Conservation (phyloP, 495 filamentous ascomycete species). For the Patellaria atrata region DNA sequence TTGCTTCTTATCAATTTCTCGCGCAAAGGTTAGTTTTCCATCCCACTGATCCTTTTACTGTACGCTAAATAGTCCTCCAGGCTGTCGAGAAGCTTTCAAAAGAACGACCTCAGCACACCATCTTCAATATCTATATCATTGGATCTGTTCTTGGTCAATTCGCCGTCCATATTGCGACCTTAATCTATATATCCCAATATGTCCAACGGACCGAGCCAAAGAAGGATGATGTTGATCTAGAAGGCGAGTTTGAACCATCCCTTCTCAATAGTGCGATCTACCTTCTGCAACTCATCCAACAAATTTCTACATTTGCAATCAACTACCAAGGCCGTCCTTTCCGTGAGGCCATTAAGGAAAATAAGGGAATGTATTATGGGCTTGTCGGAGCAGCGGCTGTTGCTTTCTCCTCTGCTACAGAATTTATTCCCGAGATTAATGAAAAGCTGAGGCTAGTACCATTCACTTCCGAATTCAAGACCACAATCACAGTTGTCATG, state of each 20-base stretch:
- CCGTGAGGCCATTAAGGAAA: constrained; percentile 88
- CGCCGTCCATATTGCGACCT: constrained; percentile 82
- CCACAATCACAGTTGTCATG: constrained; percentile 74
- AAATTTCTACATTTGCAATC: constrained; percentile 98
- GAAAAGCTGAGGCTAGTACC: constrained; percentile 82
- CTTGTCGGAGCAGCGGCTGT: constrained; percentile 75
- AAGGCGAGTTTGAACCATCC: constrained; percentile 88
- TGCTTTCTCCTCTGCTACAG: constrained; percentile 91
- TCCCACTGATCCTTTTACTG: not conserved
- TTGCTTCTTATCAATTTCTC: constrained; percentile 93
- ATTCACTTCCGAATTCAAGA: constrained; percentile 84
- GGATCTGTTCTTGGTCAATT: constrained; percentile 96
- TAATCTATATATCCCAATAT: constrained; percentile 87
- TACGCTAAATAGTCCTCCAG: constrained; percentile 25
- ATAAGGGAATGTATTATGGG: constrained; percentile 96
- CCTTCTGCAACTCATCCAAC: constrained; percentile 94
- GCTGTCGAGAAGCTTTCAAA: constrained; percentile 91
- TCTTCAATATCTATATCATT: constrained; percentile 98
- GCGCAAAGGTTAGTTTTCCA: constrained; percentile 52
- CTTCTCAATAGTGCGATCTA: constrained; percentile 96
- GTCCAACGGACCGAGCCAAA: constrained; percentile 74
- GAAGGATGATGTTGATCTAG: constrained; percentile 63
- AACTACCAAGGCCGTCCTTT: constrained; percentile 99
- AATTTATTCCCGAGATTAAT: constrained; percentile 92
- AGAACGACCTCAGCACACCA: constrained; percentile 94